phyloP scores from a whole-genome alignment of 2,329 filamentous ascomycete species.

The Tolypocladium ovalisporum region DNA sequence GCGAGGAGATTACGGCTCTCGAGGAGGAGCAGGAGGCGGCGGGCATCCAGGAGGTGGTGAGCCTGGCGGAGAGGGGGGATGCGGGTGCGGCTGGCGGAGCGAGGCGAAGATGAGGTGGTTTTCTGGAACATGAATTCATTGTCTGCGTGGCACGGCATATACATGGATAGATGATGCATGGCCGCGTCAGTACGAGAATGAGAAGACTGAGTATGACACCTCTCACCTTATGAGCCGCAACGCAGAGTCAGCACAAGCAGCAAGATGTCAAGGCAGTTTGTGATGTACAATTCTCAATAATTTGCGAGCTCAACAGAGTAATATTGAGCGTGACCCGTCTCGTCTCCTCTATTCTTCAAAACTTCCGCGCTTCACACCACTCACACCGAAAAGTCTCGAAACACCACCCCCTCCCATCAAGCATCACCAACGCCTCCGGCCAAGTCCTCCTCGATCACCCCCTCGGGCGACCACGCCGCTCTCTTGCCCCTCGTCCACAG shows the following conservation, averaged over 20 bases:
- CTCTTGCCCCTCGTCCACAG: slow-evolving; percentile 17
- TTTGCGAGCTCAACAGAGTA: neutral
- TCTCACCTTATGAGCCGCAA: neutral
- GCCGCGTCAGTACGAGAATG: neutral
- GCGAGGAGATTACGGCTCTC: slow-evolving; percentile 81
- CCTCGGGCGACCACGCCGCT: slow-evolving; percentile 15
- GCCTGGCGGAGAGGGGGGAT: slow-evolving; percentile 62
- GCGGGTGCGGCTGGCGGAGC: slow-evolving; percentile 27
- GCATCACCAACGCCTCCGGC: neutral
- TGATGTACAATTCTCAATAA: too few species aligned
- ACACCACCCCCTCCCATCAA: neutral
- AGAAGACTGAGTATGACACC: neutral
- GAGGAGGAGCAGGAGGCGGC: slow-evolving; percentile 96
- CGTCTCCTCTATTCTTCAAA: neutral
- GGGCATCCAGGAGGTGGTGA: slow-evolving; percentile 90
- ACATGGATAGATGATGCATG: neutral
- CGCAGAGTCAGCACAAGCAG: neutral
- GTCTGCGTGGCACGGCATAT: neutral
- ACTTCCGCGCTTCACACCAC: neutral
- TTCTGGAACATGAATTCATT: neutral
- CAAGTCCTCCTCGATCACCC: slow-evolving; percentile 18
- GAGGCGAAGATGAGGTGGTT: slow-evolving; percentile 16
- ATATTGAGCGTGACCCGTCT: neutral
- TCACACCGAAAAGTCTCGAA: neutral
- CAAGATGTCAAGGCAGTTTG: neutral